Conservation (phyloP, 1,284 basidiomycete species). For the Vanrija humicola region DNA sequence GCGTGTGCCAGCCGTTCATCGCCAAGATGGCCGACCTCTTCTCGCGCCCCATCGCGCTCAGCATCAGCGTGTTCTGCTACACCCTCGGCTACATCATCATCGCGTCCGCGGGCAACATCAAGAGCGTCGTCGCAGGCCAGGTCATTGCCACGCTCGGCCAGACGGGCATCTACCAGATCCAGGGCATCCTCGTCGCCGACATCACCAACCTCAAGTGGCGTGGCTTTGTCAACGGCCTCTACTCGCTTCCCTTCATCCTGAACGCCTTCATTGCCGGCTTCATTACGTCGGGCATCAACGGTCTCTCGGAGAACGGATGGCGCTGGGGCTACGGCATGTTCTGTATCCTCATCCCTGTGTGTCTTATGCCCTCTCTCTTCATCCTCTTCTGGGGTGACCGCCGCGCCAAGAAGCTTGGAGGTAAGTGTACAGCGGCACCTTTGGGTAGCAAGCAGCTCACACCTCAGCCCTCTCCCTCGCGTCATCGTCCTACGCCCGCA, state of each 20-base stretch:
- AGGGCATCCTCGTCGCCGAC: slow-evolving; percentile 55
- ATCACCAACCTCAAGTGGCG: slow-evolving; percentile 74
- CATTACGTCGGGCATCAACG: slow-evolving; percentile 60
- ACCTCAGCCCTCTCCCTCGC: slow-evolving; percentile 21
- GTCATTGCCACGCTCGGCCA: slow-evolving; percentile 21
- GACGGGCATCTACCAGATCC: slow-evolving; percentile 10
- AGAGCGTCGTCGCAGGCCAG: slow-evolving; percentile 15
- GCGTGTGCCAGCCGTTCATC: slow-evolving; percentile 44
- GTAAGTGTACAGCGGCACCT: slow-evolving; percentile 7
- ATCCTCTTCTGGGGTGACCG: slow-evolving; percentile 46
- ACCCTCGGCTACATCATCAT: slow-evolving; percentile 36
- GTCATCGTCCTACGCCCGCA: slow-evolving; percentile 20
- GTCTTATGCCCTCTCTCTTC: slow-evolving; percentile 25
- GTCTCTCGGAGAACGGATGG: slow-evolving; percentile 54
- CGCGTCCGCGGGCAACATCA: slow-evolving; percentile 19
- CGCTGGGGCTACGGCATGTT: slow-evolving; percentile 59
- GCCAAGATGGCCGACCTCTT: slow-evolving; percentile 39
- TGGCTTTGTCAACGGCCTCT: slow-evolving; percentile 65
- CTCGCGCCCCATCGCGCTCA: slow-evolving; percentile 27
- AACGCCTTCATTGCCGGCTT: slow-evolving; percentile 43
- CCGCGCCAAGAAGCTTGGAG: slow-evolving; percentile 42
- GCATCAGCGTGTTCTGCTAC: slow-evolving; percentile 32
- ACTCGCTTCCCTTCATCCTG: slow-evolving; percentile 61
- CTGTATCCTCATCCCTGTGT: slow-evolving; percentile 43
- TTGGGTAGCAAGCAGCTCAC: neutral